Evolutionary conservation across 768 basidiomycete species (phyloP).

Genomic region (Leccinum incarnatum): DNA sequence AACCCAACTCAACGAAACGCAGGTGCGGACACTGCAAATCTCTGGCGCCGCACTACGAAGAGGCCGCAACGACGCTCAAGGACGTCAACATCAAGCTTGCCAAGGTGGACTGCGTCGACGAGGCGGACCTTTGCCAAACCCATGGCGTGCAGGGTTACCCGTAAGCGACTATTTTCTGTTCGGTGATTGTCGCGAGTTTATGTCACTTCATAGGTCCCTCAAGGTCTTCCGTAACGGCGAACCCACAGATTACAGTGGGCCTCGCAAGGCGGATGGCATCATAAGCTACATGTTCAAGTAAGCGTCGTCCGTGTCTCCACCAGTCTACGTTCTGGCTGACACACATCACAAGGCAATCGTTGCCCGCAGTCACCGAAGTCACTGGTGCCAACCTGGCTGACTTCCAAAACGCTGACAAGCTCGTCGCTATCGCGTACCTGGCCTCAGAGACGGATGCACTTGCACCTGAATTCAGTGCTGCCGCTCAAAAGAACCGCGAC

Average conservation of each 20-base stretch:
- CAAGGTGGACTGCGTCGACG: conserved; percentile 96
- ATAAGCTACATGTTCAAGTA: conserved; percentile 96
- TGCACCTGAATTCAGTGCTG: conserved; percentile 68
- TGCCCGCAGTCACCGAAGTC: conserved; percentile 88
- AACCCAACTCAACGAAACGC: neutral
- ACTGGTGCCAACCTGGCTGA: conserved; percentile 74
- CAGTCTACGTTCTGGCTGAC: conserved; percentile 3
- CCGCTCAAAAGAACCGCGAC: conserved; percentile 88
- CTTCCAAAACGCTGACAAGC: conserved; percentile 85
- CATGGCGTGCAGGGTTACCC: conserved; percentile 94
- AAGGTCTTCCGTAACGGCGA: conserved; percentile 91
- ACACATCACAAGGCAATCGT: conserved; percentile 62
- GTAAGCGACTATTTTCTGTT: conserved; percentile 44
- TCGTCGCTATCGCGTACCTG: conserved; percentile 87
- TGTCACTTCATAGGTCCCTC: conserved; percentile 50
- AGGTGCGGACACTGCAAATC: conserved; percentile 98
- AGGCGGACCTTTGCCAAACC: conserved; percentile 85
- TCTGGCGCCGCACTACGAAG: conserved; percentile 89
- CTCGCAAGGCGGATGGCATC: conserved; percentile 94
- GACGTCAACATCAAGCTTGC: conserved; percentile 87
- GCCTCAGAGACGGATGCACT: conserved; percentile 68
- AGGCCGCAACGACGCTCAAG: conserved; percentile 91
- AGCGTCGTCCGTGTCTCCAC: conserved; percentile 22
- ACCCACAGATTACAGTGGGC: conserved; percentile 77
- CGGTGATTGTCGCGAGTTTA: neutral